A percentile compares a stretch with the other conserved stretches of the same genome.
Evolutionary conservation across 345 rosid genomes (phyloP).

Genomic region (Salix exigua): DNA sequence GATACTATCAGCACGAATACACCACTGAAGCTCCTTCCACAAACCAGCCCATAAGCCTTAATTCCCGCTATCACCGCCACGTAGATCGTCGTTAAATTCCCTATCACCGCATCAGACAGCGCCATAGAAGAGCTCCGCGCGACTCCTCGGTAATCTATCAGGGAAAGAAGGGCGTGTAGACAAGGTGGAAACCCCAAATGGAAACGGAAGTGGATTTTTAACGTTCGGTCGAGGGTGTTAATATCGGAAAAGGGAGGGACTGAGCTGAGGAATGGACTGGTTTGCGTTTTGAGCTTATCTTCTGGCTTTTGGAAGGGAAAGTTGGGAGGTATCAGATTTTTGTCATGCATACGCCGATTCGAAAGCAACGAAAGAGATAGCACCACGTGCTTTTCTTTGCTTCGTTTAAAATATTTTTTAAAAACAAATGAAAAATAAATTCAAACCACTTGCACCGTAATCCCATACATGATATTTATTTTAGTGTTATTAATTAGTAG

Average conservation of each 20-base stretch:
- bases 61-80: slow-evolving; percentile 72
- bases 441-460: too few species aligned
- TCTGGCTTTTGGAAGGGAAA: not conserved
- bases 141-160: not conserved
- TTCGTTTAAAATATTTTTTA: not conserved
- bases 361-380: slow-evolving; percentile 5
- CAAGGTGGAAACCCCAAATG: not conserved
- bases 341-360: slow-evolving; percentile 7
- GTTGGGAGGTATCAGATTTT: slow-evolving; percentile 14
- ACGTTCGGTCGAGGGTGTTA: slow-evolving; percentile 10
- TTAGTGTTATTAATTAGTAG: not conserved
- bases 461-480: not conserved
- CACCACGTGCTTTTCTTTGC: slow-evolving; percentile 11
- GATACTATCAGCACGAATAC: slow-evolving; percentile 66
- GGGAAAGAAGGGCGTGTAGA: not conserved
- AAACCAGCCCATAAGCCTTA: slow-evolving; percentile 53
- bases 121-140: slow-evolving; percentile 39
- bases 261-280: not conserved
- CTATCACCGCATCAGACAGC: slow-evolving; percentile 74
- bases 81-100: slow-evolving; percentile 81
- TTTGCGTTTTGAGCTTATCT: slow-evolving; percentile 17
- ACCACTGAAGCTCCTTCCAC: slow-evolving; percentile 62
- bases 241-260: not conserved
- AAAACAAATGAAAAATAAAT: too few species aligned
- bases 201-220: not conserved